These are phyloP conservation scores for Magnusiomyces tetraspermus DNA, from an alignment of 1,139 yeast genomes.

Conservation along the genomic window DNA sequence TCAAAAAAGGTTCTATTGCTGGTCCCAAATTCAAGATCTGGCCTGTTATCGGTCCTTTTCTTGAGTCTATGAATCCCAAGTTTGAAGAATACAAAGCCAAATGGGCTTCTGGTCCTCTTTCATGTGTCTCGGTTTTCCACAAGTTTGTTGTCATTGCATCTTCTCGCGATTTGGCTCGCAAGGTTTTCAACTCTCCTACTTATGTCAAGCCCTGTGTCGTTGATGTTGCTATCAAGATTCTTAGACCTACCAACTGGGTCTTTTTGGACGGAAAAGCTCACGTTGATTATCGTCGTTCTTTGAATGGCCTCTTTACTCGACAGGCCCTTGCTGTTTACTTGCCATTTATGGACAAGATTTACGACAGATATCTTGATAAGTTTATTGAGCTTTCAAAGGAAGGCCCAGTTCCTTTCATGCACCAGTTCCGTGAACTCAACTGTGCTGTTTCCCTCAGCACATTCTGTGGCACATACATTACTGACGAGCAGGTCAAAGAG, in stretches of 20 bases:
- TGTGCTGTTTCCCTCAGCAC: conserved; percentile 90
- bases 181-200: conserved; percentile 72
- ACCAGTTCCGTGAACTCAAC: conserved; percentile 87
- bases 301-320: conserved; percentile 81
- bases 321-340: conserved; percentile 75
- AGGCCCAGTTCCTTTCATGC: conserved; percentile 70
- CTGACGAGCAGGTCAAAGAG: conserved; percentile 75
- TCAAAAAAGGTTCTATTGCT: conserved; percentile 75
- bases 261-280: conserved; percentile 94
- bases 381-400: conserved; percentile 48
- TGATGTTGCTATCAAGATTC: conserved; percentile 86
- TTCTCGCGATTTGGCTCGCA: conserved; percentile 80
- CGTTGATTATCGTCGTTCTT: conserved; percentile 79
- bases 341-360: conserved; percentile 72
- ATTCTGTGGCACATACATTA: conserved; percentile 90
- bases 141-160: conserved; percentile 95
- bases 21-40: conserved; percentile 82
- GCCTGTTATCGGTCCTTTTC: conserved; percentile 94
- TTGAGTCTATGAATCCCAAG: conserved; percentile 93
- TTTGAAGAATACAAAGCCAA: conserved; percentile 87
- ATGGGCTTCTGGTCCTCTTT: conserved; percentile 89
- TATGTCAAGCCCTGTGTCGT: conserved; percentile 96
- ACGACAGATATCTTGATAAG: conserved; percentile 66
- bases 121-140: conserved; percentile 96
- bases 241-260: conserved; percentile 96